These are phyloP conservation scores for Nothophytophthora sp. DNA, from an alignment of 352 stramenopile genomes.

Conservation along the genomic window DNA sequence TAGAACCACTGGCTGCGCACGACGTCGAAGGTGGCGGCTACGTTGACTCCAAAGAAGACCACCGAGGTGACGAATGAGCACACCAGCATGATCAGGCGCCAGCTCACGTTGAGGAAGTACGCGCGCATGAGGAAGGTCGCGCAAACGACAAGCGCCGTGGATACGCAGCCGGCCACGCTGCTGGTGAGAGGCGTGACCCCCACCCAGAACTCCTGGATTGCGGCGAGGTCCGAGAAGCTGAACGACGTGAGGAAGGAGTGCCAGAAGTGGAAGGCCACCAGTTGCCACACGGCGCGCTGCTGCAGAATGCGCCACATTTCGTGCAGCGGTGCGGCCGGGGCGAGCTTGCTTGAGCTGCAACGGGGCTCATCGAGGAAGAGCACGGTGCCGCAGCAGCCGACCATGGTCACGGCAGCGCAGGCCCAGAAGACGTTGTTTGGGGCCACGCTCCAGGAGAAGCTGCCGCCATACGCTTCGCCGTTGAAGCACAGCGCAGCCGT, in stretches of 20 bases:
- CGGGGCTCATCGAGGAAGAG: conserved; percentile 55
- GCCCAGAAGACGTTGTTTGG: conserved; percentile 62
- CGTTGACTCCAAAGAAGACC: conserved; percentile 41
- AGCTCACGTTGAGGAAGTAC: conserved; percentile 63
- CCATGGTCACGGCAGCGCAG: conserved; percentile 37
- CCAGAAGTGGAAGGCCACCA: conserved; percentile 69
- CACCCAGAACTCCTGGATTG: conserved; percentile 66
- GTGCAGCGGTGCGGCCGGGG: conserved; percentile 29
- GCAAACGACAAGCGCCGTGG: conserved; percentile 48
- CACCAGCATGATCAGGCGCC: conserved; percentile 51
- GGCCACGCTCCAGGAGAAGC: conserved; percentile 50
- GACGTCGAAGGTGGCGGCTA: conserved; percentile 60
- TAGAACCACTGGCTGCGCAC: conserved; percentile 75
- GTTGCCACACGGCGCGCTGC: conserved; percentile 69
- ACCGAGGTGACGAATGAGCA: conserved; percentile 49
- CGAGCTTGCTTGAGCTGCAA: conserved; percentile 13
- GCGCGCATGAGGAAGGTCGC: conserved; percentile 57
- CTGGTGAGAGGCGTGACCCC: conserved; percentile 54
- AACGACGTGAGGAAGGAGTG: conserved; percentile 66
- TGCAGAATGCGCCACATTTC: conserved; percentile 78
- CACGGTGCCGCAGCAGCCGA: conserved; percentile 35
- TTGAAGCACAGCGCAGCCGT: conserved; percentile 67
- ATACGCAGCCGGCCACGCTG: conserved; percentile 53
- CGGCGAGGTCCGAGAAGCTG: conserved; percentile 50
- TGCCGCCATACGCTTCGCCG: conserved; percentile 57